Evolutionary conservation across 140 eudicot genomes (phyloP), one percentile per base, ranked within the genome.

Genomic region (Oenanthe javanica): DNA sequence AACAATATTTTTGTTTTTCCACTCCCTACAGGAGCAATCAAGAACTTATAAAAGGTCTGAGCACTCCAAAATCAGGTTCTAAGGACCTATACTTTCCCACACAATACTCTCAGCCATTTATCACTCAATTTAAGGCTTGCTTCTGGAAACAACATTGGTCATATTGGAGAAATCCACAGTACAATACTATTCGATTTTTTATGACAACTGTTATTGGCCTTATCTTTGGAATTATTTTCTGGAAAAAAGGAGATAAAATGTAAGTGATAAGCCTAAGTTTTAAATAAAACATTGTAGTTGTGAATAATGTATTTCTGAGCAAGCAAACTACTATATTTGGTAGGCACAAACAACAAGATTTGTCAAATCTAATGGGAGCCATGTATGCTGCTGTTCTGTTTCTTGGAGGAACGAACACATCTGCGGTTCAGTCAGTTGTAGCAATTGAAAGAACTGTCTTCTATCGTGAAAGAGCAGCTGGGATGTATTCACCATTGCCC

Each of bases 401-500:
- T 79, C 93, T 93, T 52, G 95, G 98, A 55, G 96, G 89, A 15
- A 87, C 91, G 52, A 93, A 89, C 79, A 84, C 97, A 36, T 79
- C 90, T 2, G 82, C 91, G 0, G 98, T 93, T 18, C 92, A 89
- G 79, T 80, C 93, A 13, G 91, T 93, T 48, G 98, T 93, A 36
- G 85, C 93, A 18, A 85, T 89, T 40, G 98, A 91, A 81, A 84
- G 97, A 81, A 91, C 98, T 0, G 93, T 93, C 67, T 93, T 91
- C 73, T 93, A 89, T 45, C 92, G 96, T 42, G 98, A 93, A 84
- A 89, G 83, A 81, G 97, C 95, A 19, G 93, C 98, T 25, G 92
- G 98, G 64, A 91, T 93, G 98, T 93, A 88, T 76, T 93, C 98
- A 46, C 87, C 95, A 57, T 54, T 93, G 46, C 98, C 98, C 14